Percentiles rank a stretch among this genome's conserved stretches.
These are phyloP conservation scores for Rutstroemia sp. DNA, from an alignment of 2,329 filamentous ascomycete genomes.

Conservation along the genomic window DNA sequence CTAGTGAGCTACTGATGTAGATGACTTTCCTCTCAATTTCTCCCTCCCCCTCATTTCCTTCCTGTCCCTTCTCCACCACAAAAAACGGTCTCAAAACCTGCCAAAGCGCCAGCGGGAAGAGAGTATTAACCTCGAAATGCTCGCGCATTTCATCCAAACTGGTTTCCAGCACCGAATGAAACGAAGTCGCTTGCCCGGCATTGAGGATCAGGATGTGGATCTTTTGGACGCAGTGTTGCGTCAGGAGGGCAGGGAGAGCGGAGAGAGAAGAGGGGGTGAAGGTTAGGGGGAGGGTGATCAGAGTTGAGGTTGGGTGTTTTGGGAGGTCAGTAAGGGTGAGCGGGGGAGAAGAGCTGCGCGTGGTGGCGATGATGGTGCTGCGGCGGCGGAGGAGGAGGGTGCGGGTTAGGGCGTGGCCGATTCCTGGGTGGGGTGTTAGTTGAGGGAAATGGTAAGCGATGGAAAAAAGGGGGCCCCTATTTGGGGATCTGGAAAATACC, in stretches of 20 bases:
- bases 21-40: conserved; percentile 29
- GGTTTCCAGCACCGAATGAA: conserved; percentile 25
- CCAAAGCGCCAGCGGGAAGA: conserved; percentile 37
- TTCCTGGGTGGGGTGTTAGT: conserved; percentile 14
- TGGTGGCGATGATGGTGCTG: conserved; percentile 34
- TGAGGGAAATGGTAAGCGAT: conserved; percentile 3
- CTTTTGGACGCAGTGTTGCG: conserved; percentile 29
- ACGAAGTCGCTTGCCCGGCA: conserved; percentile 35
- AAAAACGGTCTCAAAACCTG: conserved; percentile 24
- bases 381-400: conserved; percentile 32
- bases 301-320: conserved; percentile 27
- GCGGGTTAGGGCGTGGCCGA: conserved; percentile 29
- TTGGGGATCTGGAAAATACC: conserved; percentile 7
- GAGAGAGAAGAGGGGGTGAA: conserved; percentile 20
- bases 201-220: conserved; percentile 46
- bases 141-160: conserved; percentile 30
- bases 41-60: no score
- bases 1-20: conserved; percentile 30
- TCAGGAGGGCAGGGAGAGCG: not conserved
- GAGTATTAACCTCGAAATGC: conserved; percentile 38
- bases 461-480: not conserved
- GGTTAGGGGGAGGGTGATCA: conserved; percentile 25
- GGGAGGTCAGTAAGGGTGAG: conserved; percentile 10
- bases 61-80: no score
- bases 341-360: conserved; percentile 28